Evolutionary conservation across 371 early-diverging fungal species (phyloP).

Genomic region (Nematocida major): DNA sequence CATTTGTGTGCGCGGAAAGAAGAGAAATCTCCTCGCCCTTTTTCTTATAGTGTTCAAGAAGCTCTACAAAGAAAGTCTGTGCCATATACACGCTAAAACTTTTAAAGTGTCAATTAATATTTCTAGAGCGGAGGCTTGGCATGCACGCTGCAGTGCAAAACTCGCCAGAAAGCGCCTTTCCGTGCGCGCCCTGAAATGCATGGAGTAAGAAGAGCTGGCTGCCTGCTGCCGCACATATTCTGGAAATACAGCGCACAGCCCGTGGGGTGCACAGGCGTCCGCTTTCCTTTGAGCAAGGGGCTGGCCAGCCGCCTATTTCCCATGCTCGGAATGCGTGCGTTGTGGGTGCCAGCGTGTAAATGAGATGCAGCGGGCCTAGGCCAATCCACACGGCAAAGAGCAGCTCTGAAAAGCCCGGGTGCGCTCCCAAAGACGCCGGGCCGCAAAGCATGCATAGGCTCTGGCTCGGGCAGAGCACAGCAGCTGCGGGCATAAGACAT

Average conservation of each 20-base stretch:
- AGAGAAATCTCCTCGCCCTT: not conserved
- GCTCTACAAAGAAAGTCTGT: not conserved
- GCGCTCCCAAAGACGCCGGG: too few species aligned
- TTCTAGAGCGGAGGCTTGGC: not conserved
- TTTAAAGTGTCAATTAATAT: not conserved
- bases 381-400: too few species aligned
- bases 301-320: too few species aligned
- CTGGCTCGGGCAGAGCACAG: too few species aligned
- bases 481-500: too few species aligned
- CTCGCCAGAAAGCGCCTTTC: not conserved
- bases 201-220: not conserved
- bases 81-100: constrained; percentile 12
- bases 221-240: not conserved
- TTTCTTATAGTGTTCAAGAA: not conserved
- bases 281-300: not conserved
- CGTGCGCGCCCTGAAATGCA: not conserved
- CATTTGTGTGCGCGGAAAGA: not conserved
- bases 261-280: not conserved
- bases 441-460: too few species aligned
- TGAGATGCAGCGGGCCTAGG: too few species aligned
- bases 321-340: too few species aligned
- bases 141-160: not conserved
- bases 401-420: too few species aligned
- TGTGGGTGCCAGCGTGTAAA: too few species aligned
- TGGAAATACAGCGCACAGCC: not conserved